Evolutionary conservation across 306 rosid species (phyloP).

Genomic region (Castanea sativa): DNA sequence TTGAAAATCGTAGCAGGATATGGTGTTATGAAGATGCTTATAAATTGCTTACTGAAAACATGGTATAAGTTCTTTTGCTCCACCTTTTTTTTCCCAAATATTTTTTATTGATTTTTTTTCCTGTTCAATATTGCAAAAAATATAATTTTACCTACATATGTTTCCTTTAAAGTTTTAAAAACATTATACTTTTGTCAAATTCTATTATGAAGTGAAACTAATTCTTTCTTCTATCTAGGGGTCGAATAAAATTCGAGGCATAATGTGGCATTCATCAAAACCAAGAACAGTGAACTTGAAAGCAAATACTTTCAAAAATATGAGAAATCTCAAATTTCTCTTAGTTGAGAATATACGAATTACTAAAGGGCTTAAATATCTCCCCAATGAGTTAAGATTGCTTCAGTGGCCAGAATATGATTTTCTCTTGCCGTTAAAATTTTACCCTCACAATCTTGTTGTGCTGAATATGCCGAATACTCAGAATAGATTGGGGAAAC

Average conservation of each 20-base stretch:
- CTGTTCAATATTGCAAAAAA: too few species aligned
- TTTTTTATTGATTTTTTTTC: too few species aligned
- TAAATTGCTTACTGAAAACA: constrained; percentile 2
- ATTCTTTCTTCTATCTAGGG: background rate
- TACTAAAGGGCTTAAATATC: background rate
- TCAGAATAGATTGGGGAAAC: background rate
- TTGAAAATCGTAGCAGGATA: constrained; percentile 16
- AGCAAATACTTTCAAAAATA: constrained; percentile 12
- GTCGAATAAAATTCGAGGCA: background rate
- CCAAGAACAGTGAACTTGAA: constrained; percentile 2
- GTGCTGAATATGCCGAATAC: background rate
- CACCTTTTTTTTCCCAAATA: too few species aligned
- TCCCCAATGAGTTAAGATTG: constrained; percentile 18
- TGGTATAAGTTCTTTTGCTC: constrained; percentile 6
- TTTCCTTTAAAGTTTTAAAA: too few species aligned
- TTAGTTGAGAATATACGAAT: background rate
- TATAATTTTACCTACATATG: too few species aligned
- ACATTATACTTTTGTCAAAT: too few species aligned
- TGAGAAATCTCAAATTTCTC: constrained; percentile 18
- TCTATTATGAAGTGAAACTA: background rate
- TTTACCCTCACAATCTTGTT: too few species aligned
- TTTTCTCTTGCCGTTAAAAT: background rate
- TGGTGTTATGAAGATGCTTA: constrained; percentile 15
- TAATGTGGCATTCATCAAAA: constrained; percentile 6
- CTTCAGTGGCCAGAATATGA: constrained; percentile 11